Conservation (phyloP, 495 filamentous ascomycete species). For the Aspergillus homomorphus region DNA sequence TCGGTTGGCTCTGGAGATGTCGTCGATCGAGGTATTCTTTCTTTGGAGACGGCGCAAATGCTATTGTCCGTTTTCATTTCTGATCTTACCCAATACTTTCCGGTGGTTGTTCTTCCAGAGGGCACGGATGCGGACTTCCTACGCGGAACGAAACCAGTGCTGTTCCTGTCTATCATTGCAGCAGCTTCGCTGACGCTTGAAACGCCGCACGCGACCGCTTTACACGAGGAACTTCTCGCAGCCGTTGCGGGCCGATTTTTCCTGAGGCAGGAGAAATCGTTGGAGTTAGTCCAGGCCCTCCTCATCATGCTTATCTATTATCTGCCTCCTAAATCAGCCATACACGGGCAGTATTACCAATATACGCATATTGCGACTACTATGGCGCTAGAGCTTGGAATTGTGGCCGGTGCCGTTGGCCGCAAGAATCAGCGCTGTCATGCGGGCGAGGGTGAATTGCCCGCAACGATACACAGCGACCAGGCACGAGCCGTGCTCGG, state of each 20-base stretch:
- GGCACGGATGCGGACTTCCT: background rate
- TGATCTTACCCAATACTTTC: background rate
- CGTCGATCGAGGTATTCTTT: background rate
- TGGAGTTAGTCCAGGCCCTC: background rate
- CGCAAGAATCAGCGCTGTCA: conserved; percentile 1
- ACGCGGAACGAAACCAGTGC: background rate
- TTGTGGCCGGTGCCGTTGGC: background rate
- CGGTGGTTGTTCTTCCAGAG: background rate
- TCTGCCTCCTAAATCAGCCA: background rate
- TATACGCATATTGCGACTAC: conserved; percentile 1
- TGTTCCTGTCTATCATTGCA: background rate
- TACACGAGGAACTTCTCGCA: conserved; percentile 2
- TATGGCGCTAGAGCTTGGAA: background rate
- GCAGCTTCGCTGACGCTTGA: background rate
- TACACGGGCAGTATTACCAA: conserved; percentile 5
- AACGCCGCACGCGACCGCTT: background rate
- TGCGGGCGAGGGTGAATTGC: background rate
- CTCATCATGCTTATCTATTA: conserved; percentile 3
- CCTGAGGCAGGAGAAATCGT: background rate
- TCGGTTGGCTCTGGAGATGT: background rate
- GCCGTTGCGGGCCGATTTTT: background rate
- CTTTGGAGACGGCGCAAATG: background rate
- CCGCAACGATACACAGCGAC: background rate
- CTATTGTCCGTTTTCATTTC: background rate
- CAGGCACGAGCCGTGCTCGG: conserved; percentile 1